phyloP scores from a whole-genome alignment of 2,329 filamentous ascomycete genomes.

The Tolypocladium ophioglossoides region DNA sequence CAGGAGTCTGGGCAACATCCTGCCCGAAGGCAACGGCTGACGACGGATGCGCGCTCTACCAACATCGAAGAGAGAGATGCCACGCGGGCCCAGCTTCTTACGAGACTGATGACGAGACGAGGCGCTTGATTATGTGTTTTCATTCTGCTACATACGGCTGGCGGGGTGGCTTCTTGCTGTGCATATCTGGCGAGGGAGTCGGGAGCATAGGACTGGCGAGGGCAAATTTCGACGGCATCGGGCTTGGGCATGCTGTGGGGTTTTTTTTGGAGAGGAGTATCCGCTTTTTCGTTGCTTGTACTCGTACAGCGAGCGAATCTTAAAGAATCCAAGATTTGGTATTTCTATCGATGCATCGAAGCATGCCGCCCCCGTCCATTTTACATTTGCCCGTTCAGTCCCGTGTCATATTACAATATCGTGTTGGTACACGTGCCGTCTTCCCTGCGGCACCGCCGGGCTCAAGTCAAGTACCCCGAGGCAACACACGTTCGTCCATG shows the following conservation, averaged over 20 bases:
- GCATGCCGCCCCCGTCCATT: not conserved
- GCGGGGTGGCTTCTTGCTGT: conserved; percentile 2
- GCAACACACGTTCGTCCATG: not conserved
- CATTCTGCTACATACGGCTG: not conserved
- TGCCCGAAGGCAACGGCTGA: conserved; percentile 42
- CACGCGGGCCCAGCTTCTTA: conserved; percentile 1
- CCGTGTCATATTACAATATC: not conserved
- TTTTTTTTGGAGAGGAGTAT: not conserved
- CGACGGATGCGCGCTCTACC: conserved; percentile 3
- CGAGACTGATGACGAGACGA: conserved; percentile 18
- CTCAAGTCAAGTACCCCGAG: not conserved
- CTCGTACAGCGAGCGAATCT: not conserved
- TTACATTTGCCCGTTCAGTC: not conserved
- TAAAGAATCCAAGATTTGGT: not conserved
- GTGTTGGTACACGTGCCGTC: not conserved
- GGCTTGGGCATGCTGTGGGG: not conserved
- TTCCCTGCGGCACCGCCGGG: not conserved
- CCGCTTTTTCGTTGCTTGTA: not conserved
- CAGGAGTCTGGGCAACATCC: conserved; percentile 57
- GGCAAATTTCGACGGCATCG: not conserved
- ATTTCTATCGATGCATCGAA: conserved; percentile 1
- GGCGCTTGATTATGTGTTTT: conserved; percentile 6
- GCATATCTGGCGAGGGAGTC: not conserved
- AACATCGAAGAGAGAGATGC: not conserved
- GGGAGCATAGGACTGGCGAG: not conserved